These are phyloP conservation scores for Triticum turgidum DNA, from an alignment of 176 grass and related monocot species.

Conservation along the genomic window DNA sequence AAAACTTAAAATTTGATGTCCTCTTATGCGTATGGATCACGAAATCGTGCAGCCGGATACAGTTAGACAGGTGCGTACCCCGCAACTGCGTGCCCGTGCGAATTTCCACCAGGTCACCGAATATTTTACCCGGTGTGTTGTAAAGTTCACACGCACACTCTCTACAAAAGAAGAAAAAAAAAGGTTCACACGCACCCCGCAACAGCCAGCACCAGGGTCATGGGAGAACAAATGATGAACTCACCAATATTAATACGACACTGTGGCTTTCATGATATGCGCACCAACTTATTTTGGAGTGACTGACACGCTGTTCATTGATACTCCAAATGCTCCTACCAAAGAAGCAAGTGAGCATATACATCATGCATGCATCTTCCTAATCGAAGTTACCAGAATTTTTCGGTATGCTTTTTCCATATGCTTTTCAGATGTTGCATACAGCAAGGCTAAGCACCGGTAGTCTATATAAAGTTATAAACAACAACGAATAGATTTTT, in stretches of 20 bases:
- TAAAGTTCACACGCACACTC: too few relatives aligned
- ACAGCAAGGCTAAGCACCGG: conserved; percentile 18
- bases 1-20: too few relatives aligned
- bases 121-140: too few relatives aligned
- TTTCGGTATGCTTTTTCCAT: conserved; percentile 23
- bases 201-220: not conserved
- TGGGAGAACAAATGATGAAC: conserved; percentile 1
- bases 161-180: too few relatives aligned
- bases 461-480: too few relatives aligned
- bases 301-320: not conserved
- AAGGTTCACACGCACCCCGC: too few relatives aligned
- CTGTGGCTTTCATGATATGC: conserved; percentile 7
- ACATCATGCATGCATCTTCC: not conserved
- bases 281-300: not conserved
- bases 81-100: too few relatives aligned
- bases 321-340: not conserved
- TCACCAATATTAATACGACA: not conserved
- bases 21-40: too few relatives aligned
- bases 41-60: too few relatives aligned
- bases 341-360: not conserved
- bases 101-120: too few relatives aligned
- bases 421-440: not conserved
- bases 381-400: conserved; percentile 25
- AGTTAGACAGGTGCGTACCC: too few relatives aligned
- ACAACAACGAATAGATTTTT: not conserved